These are phyloP conservation scores for Rhododendron mucronatum DNA, from an alignment of 148 eudicot genomes.

Conservation along the genomic window DNA sequence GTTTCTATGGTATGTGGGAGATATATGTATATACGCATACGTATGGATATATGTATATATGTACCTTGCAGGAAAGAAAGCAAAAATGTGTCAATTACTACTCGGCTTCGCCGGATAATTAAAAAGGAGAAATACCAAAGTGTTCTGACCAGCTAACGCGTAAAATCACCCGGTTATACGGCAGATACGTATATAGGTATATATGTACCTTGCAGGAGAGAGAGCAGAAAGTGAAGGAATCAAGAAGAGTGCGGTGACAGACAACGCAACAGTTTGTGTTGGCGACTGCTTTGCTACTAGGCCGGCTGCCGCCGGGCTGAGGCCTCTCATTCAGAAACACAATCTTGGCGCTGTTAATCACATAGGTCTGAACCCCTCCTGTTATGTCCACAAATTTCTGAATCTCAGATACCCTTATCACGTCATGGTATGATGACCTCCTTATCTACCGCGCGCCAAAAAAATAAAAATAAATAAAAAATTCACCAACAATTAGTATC, in stretches of 20 bases:
- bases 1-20: too few species aligned
- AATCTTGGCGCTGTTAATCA: constrained; percentile 34
- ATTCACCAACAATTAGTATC: neutral
- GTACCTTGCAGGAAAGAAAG: too few species aligned
- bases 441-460: constrained; percentile 31
- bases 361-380: constrained; percentile 2
- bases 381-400: constrained; percentile 47
- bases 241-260: constrained; percentile 52
- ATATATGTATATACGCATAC: too few species aligned
- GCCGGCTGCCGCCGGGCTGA: constrained; percentile 32
- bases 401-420: constrained; percentile 24
- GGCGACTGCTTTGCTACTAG: constrained; percentile 46
- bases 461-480: neutral
- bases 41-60: too few species aligned
- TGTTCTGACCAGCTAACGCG: neutral
- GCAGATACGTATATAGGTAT: neutral
- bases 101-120: neutral
- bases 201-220: constrained; percentile 44
- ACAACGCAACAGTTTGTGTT: constrained; percentile 38
- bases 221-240: constrained; percentile 26
- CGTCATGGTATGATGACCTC: constrained; percentile 58
- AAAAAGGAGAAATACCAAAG: neutral
- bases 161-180: too few species aligned
- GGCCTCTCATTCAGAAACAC: constrained; percentile 58
- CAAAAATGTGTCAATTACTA: neutral